phyloP scores from a whole-genome alignment of 768 basidiomycete species.

The Boletus patriciae region DNA sequence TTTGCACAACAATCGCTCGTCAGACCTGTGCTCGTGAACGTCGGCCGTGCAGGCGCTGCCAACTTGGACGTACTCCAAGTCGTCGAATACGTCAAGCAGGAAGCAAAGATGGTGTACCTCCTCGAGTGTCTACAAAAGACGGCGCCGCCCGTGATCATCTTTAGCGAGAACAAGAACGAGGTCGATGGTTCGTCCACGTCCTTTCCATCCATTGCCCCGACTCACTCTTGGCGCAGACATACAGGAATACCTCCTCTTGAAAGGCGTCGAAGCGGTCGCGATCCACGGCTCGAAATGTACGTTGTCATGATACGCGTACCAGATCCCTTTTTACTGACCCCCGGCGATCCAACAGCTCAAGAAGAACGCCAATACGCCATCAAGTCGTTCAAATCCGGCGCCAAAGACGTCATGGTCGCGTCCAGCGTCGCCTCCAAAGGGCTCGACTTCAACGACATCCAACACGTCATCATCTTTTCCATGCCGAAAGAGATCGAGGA shows the following conservation, averaged over 20 bases:
- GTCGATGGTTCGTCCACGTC: slow-evolving; percentile 76
- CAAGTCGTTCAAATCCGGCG: slow-evolving; percentile 95
- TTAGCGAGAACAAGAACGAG: slow-evolving; percentile 99
- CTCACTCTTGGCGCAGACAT: slow-evolving; percentile 65
- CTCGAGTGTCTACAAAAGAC: slow-evolving; percentile 98
- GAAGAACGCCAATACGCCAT: slow-evolving; percentile 99
- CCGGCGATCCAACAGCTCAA: slow-evolving; percentile 59
- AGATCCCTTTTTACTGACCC: neutral
- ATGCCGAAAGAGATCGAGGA: slow-evolving; percentile 99
- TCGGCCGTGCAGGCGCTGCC: slow-evolving; percentile 96
- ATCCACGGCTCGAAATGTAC: slow-evolving; percentile 97
- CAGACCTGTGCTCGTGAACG: slow-evolving; percentile 92
- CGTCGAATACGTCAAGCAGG: slow-evolving; percentile 98
- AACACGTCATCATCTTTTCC: slow-evolving; percentile 97
- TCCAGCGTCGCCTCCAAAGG: slow-evolving; percentile 98
- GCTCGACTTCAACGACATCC: slow-evolving; percentile 97
- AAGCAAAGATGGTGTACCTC: slow-evolving; percentile 99
- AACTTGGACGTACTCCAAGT: slow-evolving; percentile 95
- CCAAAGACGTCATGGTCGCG: slow-evolving; percentile 99
- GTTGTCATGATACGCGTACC: slow-evolving; percentile 17
- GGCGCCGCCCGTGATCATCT: slow-evolving; percentile 95
- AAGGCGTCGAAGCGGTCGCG: slow-evolving; percentile 97
- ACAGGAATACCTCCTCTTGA: slow-evolving; percentile 93
- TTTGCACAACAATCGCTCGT: slow-evolving; percentile 98
- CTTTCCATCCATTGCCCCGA: neutral